Percentiles rank a stretch among this genome's conserved stretches.
Conservation (phyloP, 441 rosid genomes). For the Adansonia madagascariensis region DNA sequence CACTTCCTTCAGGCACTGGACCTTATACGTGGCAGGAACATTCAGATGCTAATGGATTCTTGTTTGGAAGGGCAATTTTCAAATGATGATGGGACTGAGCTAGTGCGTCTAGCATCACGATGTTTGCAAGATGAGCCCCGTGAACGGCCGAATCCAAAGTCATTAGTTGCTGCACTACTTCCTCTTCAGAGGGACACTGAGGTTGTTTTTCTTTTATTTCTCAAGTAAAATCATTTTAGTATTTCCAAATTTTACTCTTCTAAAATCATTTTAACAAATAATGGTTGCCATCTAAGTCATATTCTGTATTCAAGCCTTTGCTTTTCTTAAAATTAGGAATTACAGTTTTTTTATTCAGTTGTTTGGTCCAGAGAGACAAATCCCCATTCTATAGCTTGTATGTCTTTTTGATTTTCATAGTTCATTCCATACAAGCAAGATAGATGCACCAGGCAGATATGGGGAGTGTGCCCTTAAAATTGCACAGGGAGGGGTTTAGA, state of each 20-base stretch:
- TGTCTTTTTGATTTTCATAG: not conserved
- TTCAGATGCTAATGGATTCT: slow-evolving; percentile 87
- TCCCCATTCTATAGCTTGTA: not conserved
- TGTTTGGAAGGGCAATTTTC: slow-evolving; percentile 89
- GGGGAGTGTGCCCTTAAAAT: no score
- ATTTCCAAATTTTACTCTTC: not conserved
- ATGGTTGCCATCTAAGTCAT: not conserved
- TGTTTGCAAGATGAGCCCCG: slow-evolving; percentile 92
- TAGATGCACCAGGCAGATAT: not conserved
- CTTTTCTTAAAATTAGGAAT: slow-evolving; percentile 5
- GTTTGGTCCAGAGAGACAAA: not conserved
- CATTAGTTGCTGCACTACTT: slow-evolving; percentile 67
- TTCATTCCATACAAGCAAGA: slow-evolving; percentile 9
- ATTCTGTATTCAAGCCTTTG: not conserved
- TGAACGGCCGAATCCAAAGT: slow-evolving; percentile 83
- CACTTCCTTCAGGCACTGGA: slow-evolving; percentile 72
- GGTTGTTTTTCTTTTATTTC: slow-evolving; percentile 46
- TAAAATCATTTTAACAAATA: not conserved
- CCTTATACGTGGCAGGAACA: slow-evolving; percentile 83
- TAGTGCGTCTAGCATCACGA: slow-evolving; percentile 85
- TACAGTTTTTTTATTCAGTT: not conserved
- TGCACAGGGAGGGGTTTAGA: no score
- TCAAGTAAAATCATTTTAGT: slow-evolving; percentile 24
- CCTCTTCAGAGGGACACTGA: slow-evolving; percentile 89
- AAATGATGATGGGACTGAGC: slow-evolving; percentile 79